Evolutionary conservation across 108 stramenopile species (phyloP).

Genomic region (Cyclostephanos tholiformis): DNA sequence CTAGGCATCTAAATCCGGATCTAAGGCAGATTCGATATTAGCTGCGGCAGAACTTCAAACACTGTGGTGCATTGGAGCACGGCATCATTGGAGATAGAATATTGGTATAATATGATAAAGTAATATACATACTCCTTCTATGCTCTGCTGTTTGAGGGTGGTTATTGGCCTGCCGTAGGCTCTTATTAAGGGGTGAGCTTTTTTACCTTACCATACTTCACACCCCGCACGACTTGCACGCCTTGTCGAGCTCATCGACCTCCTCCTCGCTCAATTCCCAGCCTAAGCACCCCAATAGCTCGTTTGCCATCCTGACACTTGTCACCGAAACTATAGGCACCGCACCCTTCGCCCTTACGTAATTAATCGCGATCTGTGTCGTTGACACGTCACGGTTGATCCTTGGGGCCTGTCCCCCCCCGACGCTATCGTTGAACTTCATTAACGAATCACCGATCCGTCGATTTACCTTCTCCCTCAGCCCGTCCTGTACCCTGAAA

Average conservation of each 20-base stretch:
- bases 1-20: too few relatives aligned
- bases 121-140: too few relatives aligned
- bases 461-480: slow-evolving; percentile 61
- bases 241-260: slow-evolving; percentile 76
- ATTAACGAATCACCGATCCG: slow-evolving; percentile 49
- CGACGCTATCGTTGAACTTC: slow-evolving; percentile 24
- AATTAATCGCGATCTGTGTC: slow-evolving; percentile 85
- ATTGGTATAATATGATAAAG: too few relatives aligned
- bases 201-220: not conserved
- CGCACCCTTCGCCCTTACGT: slow-evolving; percentile 83
- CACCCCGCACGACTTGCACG: slow-evolving; percentile 49
- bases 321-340: slow-evolving; percentile 82
- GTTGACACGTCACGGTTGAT: slow-evolving; percentile 83
- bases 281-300: slow-evolving; percentile 78
- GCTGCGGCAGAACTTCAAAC: too few relatives aligned
- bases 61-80: too few relatives aligned
- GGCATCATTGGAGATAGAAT: too few relatives aligned
- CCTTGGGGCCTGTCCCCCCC: slow-evolving; percentile 51
- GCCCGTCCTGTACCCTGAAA: slow-evolving; percentile 59
- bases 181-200: too few relatives aligned
- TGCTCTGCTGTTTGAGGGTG: too few relatives aligned
- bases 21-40: too few relatives aligned
- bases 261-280: slow-evolving; percentile 85
- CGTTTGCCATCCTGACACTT: slow-evolving; percentile 68
- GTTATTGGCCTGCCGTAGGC: too few relatives aligned